These are phyloP conservation scores for Mucor sp. DNA, from an alignment of 371 early-diverging fungal species.

Conservation along the genomic window DNA sequence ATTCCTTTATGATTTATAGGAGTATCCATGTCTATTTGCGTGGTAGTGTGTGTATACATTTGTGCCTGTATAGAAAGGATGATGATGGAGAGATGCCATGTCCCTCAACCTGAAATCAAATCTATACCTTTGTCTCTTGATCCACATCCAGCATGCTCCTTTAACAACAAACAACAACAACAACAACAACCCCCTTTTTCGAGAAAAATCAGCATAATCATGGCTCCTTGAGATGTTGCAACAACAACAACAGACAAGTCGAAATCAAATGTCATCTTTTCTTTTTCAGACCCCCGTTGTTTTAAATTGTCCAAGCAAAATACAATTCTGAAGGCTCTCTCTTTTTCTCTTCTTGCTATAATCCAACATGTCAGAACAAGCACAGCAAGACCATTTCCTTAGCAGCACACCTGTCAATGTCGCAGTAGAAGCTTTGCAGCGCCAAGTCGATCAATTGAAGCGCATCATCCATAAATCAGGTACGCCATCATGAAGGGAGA, in stretches of 20 bases:
- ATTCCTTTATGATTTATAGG: not conserved
- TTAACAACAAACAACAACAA: not conserved
- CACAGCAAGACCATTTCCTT: constrained; percentile 6
- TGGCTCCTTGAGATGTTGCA: not conserved
- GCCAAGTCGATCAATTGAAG: constrained; percentile 37
- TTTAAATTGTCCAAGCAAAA: not conserved
- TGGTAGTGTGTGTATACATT: not conserved
- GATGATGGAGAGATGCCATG: not conserved
- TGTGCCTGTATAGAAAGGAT: not conserved
- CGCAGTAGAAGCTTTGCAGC: constrained; percentile 34
- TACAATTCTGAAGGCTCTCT: not conserved
- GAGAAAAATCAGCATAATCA: not conserved
- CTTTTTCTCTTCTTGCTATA: not conserved
- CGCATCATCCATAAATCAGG: constrained; percentile 17
- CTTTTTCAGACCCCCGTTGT: not conserved
- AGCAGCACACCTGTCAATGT: constrained; percentile 37
- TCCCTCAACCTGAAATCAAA: not conserved
- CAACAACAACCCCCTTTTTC: not conserved
- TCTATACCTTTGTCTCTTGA: not conserved
- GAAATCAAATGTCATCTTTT: too few species aligned
- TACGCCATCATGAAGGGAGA: not conserved
- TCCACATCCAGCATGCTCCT: not conserved
- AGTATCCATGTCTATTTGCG: not conserved
- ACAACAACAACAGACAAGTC: too few species aligned
- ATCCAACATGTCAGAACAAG: constrained; percentile 15